Base-by-base conservation (phyloP, 2,329 filamentous ascomycete genomes). In the Stagonosporopsis rhizophila region DNA sequence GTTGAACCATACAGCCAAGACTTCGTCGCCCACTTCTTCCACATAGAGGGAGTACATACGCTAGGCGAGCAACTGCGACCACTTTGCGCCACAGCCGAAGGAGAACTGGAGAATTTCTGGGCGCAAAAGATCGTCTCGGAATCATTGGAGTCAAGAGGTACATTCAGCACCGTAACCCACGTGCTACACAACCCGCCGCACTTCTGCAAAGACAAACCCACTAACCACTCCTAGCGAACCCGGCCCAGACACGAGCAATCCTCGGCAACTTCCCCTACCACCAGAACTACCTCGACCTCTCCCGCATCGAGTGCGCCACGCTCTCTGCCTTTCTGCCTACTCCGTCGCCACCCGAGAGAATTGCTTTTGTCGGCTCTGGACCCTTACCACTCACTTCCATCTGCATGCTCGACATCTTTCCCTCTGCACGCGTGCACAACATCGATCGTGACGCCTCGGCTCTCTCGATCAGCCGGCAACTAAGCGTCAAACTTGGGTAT, bases 321-420 rank as follows among this genome's bases (percentile, higher is more conserved):
- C 69, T 83, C 4, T 57, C 69, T 12, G 72, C 78, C 4, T 78
- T 77, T 17, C 62, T 73, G 15, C 58, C 58, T 0, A 12, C 22
- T 2, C 38, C 61, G 34, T 32, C 37, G 12, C 6, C n/a, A 2
- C 75, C 76, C 0, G 56, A 54, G 0, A 74, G 65, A 6, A 71
- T 83, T 17, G 79, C 78, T 1, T 83, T 84, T 60, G 75, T 84
- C 4, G 82, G 82, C 12, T 82, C 79, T 0, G 82, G 82, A 0
- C 81, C 81, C 0, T 63, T 84, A 1, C 82, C 82, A 0, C 62
- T 84, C 15, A 82, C 81, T 0, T 80, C 78, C 0, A 64, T 83
- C 3, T 82, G 80, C 55, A 68, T 83, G 2, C 58, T 77, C 14
- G 62, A 73, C 1, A 63, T 71, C 2, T 72, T 80, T 12, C 69